Evolutionary conservation across 768 basidiomycete genomes (phyloP), one percentile per base, ranked within the genome.

Genomic region (Dendrothele bispora): DNA sequence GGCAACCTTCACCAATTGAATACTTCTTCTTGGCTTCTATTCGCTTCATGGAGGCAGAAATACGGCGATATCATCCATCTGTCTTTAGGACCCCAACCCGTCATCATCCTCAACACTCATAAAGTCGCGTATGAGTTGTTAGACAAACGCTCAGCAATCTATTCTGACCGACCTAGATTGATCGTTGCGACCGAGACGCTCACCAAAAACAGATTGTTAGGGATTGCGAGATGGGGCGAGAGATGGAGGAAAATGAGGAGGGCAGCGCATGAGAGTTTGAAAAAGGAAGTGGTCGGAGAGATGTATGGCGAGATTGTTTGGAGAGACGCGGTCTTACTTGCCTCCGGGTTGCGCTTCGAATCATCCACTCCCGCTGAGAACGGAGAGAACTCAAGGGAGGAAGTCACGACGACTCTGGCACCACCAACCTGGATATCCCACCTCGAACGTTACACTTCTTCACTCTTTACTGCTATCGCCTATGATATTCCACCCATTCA

Each of bases 201-300:
- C 1, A 50, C 43, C 2, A 44, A 30, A 21, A 38, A 44, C 20
- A 7, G 46, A 4, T 24, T 45, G n/a, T 29, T 50, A 18, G 53
- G 47, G 5, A 59, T 68, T 39, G 30, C 43, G n/a, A 43, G 51
- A 6, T 58, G 58, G 35, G 50, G 49, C 3, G 52, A 58, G 17
- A 70, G 67, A 22, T 70, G 67, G 68, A 58, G 64, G 22, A 54
- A 62, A 14, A 63, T 66, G 62, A 61, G 68, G n/a, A 58, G 65
- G 12, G 62, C 66, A 1, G 61, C 61, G 2, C 64, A 69, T 47
- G 67, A 69, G 32, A 62, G 64, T 5, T 61, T 70, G 24, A 60
- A 60, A 40, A 58, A 57, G 36, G 48, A 58, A 12, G 48, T 50
- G 3, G 55, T 58, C 4, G 51, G 43, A 24, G 45, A 53, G 25